Evolutionary conservation across 768 basidiomycete species (phyloP).

Genomic region (Rhizopogon sp.): DNA sequence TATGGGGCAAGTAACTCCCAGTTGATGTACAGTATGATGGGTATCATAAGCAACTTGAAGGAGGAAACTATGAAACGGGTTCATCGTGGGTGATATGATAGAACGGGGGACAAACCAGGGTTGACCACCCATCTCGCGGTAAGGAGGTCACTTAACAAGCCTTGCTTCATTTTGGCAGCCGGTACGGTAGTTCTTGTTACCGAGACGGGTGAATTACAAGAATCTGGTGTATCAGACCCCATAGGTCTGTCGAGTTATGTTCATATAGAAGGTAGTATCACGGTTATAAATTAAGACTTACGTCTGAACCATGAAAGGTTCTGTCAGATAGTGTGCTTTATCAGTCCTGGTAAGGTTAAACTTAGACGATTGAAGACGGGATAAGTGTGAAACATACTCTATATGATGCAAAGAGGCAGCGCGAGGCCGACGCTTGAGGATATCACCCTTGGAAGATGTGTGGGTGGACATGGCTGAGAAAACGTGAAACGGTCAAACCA

Average conservation of each 20-base stretch:
- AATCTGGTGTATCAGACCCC: conserved; percentile 32
- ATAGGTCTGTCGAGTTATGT: conserved; percentile 28
- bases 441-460: neutral
- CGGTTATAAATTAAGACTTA: conserved; percentile 23
- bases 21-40: conserved; percentile 56
- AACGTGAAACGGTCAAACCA: neutral
- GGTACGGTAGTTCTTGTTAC: conserved; percentile 11
- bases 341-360: conserved; percentile 38
- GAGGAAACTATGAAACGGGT: conserved; percentile 44
- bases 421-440: conserved; percentile 7
- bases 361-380: neutral
- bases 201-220: conserved; percentile 28
- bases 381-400: conserved; percentile 19
- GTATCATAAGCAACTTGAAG: conserved; percentile 59
- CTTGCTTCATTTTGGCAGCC: conserved; percentile 12
- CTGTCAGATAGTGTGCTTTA: conserved; percentile 54
- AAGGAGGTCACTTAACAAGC: conserved; percentile 48
- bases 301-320: conserved; percentile 63
- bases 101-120: conserved; percentile 45
- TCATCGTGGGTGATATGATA: neutral
- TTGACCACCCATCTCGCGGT: conserved; percentile 67
- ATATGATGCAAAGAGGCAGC: conserved; percentile 12
- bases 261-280: neutral
- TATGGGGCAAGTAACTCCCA: conserved; percentile 54
- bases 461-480: neutral